Evolutionary conservation across 495 filamentous ascomycete species (phyloP).

Genomic region (Podospora pseudocomata): DNA sequence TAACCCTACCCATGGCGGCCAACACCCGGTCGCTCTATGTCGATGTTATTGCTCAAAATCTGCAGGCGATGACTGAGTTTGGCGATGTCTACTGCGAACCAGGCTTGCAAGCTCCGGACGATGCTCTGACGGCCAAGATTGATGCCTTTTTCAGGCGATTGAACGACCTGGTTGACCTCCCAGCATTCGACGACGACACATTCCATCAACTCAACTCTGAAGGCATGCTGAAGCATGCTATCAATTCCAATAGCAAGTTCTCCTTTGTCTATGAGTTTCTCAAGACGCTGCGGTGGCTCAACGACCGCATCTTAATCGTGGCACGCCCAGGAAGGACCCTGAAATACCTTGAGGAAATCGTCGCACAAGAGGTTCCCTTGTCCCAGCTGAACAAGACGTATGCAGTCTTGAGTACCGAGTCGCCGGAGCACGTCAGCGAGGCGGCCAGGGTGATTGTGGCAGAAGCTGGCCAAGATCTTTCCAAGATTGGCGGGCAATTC

Average conservation of each 20-base stretch:
- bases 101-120: constrained; percentile 24
- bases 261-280: constrained; percentile 45
- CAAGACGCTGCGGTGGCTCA: constrained; percentile 26
- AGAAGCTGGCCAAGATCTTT: constrained; percentile 21
- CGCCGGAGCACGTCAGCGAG: neutral
- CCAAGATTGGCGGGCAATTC: constrained; percentile 15
- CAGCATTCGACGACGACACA: constrained; percentile 34
- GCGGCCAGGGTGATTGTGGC: constrained; percentile 24
- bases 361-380: constrained; percentile 15
- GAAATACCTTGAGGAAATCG: constrained; percentile 38
- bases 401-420: constrained; percentile 18
- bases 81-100: constrained; percentile 27
- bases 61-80: constrained; percentile 34
- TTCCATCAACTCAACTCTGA: constrained; percentile 27
- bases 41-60: constrained; percentile 35
- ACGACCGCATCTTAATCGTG: constrained; percentile 40
- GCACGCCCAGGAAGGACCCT: constrained; percentile 35
- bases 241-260: constrained; percentile 44
- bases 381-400: constrained; percentile 25
- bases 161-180: constrained; percentile 42
- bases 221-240: constrained; percentile 37
- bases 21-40: constrained; percentile 39
- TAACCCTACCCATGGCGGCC: constrained; percentile 43
- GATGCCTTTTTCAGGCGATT: constrained; percentile 39
- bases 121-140: constrained; percentile 29